These are phyloP conservation scores for Coemansia sp. DNA, from an alignment of 192 early-diverging fungal genomes.

Conservation along the genomic window DNA sequence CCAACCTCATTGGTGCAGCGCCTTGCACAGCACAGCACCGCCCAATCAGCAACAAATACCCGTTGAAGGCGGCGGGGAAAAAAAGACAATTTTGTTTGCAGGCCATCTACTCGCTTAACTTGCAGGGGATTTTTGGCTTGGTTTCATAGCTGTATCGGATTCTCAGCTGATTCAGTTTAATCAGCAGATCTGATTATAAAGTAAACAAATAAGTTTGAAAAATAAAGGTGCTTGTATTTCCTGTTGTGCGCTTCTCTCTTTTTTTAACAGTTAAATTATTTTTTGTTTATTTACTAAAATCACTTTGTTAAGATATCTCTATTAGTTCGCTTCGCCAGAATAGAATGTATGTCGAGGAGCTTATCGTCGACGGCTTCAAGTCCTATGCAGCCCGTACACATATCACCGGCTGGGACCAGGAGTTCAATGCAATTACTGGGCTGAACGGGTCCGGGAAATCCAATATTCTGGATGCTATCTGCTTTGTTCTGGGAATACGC, in stretches of 20 bases:
- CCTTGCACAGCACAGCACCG: not conserved
- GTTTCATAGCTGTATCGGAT: too few species aligned
- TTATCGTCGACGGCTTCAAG: conserved; percentile 99
- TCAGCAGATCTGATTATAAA: not conserved
- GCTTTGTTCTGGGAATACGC: conserved; percentile 96
- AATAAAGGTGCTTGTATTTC: not conserved
- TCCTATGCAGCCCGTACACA: conserved; percentile 94
- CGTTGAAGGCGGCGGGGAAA: too few species aligned
- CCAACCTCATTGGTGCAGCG: not conserved
- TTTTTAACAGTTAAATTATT: not conserved
- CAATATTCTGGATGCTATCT: conserved; percentile 98
- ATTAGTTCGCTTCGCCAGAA: not conserved
- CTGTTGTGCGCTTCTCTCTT: not conserved
- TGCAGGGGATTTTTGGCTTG: too few species aligned
- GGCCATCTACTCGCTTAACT: too few species aligned
- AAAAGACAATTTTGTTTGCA: too few species aligned
- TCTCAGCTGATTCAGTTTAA: not conserved
- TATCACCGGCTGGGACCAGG: conserved; percentile 96
- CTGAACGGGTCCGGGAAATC: conserved; percentile 98
- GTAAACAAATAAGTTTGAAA: not conserved
- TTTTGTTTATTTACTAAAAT: not conserved
- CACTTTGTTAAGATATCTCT: not conserved
- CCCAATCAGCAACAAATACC: not conserved
- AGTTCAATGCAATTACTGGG: conserved; percentile 98
- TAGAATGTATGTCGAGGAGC: conserved; percentile 86